A percentile compares a stretch with the other conserved stretches of the same genome.
Conservation (phyloP, 2,329 filamentous ascomycete species). For the Colletotrichum gigasporum region DNA sequence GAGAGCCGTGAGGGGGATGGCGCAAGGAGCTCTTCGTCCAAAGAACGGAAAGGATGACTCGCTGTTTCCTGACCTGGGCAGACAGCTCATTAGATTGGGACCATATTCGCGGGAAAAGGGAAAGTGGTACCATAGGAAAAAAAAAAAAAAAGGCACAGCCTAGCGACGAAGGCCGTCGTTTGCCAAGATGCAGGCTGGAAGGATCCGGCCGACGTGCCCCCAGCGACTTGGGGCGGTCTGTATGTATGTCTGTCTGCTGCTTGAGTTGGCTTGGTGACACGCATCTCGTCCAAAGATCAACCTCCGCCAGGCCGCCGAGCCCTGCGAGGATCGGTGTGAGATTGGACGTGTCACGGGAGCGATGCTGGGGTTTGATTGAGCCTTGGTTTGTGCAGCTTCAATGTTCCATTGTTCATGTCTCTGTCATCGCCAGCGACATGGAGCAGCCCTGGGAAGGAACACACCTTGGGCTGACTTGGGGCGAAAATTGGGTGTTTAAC, state of each 20-base stretch:
- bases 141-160: too few species aligned
- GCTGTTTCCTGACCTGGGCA: background rate
- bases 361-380: background rate
- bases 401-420: too few species aligned
- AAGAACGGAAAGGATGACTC: background rate
- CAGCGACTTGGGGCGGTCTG: too few species aligned
- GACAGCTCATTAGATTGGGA: too few species aligned
- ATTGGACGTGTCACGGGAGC: conserved; percentile 8
- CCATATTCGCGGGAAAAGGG: too few species aligned
- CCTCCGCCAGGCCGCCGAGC: background rate
- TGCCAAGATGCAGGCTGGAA: background rate
- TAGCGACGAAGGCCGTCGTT: too few species aligned
- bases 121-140: too few species aligned
- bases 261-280: too few species aligned
- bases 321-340: conserved; percentile 3
- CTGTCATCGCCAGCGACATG: too few species aligned
- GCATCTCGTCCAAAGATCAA: background rate
- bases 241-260: too few species aligned
- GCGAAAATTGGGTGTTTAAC: too few species aligned
- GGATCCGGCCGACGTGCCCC: conserved; percentile 8
- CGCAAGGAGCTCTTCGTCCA: background rate
- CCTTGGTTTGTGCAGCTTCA: background rate
- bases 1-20: background rate
- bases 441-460: too few species aligned
- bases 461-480: background rate